These are phyloP conservation scores for Globisporangium cystogenes DNA, from an alignment of 352 stramenopile species.

Conservation along the genomic window DNA sequence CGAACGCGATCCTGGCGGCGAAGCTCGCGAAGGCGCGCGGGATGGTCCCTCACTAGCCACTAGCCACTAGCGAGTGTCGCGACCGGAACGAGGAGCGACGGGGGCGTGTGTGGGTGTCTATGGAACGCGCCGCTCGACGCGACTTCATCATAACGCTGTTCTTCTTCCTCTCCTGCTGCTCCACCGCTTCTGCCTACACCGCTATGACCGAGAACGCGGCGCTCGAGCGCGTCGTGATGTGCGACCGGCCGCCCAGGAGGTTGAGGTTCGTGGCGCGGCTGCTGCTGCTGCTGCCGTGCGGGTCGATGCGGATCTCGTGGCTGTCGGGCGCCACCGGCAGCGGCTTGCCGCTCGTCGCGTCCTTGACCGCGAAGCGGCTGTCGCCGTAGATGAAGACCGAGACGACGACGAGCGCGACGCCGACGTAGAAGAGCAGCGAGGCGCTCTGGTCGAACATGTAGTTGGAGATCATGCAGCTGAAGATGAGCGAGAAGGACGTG, in stretches of 20 bases:
- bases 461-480: slow-evolving; percentile 88
- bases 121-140: not conserved
- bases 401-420: slow-evolving; percentile 67
- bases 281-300: slow-evolving; percentile 20
- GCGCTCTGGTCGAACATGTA: slow-evolving; percentile 82
- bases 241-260: slow-evolving; percentile 1
- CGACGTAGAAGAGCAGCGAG: slow-evolving; percentile 67
- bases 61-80: no score
- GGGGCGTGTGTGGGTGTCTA: not conserved
- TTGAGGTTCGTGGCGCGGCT: slow-evolving; percentile 6
- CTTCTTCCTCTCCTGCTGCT: not conserved
- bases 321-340: slow-evolving; percentile 13
- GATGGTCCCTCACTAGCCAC: slow-evolving; percentile 45
- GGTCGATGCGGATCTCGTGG: slow-evolving; percentile 63
- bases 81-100: not conserved
- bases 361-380: slow-evolving; percentile 64
- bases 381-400: slow-evolving; percentile 87
- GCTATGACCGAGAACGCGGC: slow-evolving; percentile 30
- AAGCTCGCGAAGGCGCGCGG: slow-evolving; percentile 52
- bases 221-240: slow-evolving; percentile 43
- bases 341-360: slow-evolving; percentile 15
- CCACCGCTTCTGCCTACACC: slow-evolving; percentile 17
- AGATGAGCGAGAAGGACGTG: slow-evolving; percentile 84
- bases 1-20: slow-evolving; percentile 34
- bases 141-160: not conserved